Evolutionary conservation across 169 alveolate species (phyloP).

Genomic region (Plasmodium sp.): DNA sequence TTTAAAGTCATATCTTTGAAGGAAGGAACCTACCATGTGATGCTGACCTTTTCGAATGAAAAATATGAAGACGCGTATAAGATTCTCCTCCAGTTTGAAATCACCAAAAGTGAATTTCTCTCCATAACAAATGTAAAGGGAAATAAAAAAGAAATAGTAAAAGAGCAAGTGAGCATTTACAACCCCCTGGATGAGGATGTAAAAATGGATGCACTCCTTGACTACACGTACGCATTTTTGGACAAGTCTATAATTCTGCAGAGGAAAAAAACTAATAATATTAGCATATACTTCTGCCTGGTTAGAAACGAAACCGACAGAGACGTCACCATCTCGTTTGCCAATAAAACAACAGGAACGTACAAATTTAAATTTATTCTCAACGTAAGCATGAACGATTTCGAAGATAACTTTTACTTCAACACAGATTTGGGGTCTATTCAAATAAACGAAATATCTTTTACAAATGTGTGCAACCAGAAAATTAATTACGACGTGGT

Average conservation of each 20-base stretch:
- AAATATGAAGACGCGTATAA: constrained; percentile 67
- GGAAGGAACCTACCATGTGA: constrained; percentile 47
- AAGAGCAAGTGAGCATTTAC: constrained; percentile 37
- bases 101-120: constrained; percentile 14
- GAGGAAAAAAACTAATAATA: constrained; percentile 38
- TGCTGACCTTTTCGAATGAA: constrained; percentile 50
- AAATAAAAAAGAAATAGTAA: constrained; percentile 50
- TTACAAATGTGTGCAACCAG: constrained; percentile 65
- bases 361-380: constrained; percentile 68
- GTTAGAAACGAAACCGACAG: constrained; percentile 31
- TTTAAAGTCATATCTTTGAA: constrained; percentile 41
- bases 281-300: constrained; percentile 53
- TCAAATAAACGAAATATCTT: constrained; percentile 68
- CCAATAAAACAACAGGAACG: constrained; percentile 25
- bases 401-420: constrained; percentile 67
- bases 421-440: constrained; percentile 67
- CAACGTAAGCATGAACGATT: constrained; percentile 33
- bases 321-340: constrained; percentile 47
- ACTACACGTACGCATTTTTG: constrained; percentile 52
- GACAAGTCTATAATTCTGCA: constrained; percentile 44
- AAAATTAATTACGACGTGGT: constrained; percentile 72
- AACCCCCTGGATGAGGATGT: constrained; percentile 67
- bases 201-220: constrained; percentile 47
- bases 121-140: constrained; percentile 31
- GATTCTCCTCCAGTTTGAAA: constrained; percentile 63